Evolutionary conservation across 2,329 filamentous ascomycete genomes (phyloP), one percentile per base, ranked within the genome.

Genomic region (Thermoascus crustaceus): DNA sequence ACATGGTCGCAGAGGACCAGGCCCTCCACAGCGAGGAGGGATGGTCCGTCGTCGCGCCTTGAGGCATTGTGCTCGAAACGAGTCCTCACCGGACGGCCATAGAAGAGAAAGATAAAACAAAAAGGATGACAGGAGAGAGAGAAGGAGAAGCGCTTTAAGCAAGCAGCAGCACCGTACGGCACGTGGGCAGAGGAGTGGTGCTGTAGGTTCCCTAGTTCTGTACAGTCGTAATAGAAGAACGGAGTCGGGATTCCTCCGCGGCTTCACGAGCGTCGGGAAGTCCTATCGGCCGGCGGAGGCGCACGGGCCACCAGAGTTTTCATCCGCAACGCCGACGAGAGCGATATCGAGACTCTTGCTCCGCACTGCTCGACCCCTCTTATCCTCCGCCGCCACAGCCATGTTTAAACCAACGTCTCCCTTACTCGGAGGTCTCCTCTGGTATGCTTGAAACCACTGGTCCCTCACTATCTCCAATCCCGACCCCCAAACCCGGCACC

Each of bases 321-420:
- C 34, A 32, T 7, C 31, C 19, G 20, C 21, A 27, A 32, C 27
- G 11, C 24, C 32, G 23, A 27, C 30, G n/a, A 30, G 14, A 29
- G 10, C 30, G 36, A 46, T 37, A 39, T 39, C 39, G 45, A 49
- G 10, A 29, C 25, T n/a, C n/a, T 7, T n/a, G 30, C 4, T 46
- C 44, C 41, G 34, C 43, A 25, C 38, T 26, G 23, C 43, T 38
- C 30, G 26, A 32, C 36, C 34, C 34, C 29, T 21, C 35, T 31
- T 19, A 29, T 34, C 27, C 31, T 38, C 41, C 36, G 38, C 32
- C 31, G 36, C 34, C 34, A 31, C 56, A 48, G 73, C 49, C 45
- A 94, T 94, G 87, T 89, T 94, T 69, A 83, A 82, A 67, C 72
- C 82, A 50, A 87, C 85, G 29, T 82, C 78, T 46, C 70, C 83